A percentile compares a stretch with the other conserved stretches of the same genome.
Conservation (phyloP, 805 yeast species). For the Candida tammaniensis region DNA sequence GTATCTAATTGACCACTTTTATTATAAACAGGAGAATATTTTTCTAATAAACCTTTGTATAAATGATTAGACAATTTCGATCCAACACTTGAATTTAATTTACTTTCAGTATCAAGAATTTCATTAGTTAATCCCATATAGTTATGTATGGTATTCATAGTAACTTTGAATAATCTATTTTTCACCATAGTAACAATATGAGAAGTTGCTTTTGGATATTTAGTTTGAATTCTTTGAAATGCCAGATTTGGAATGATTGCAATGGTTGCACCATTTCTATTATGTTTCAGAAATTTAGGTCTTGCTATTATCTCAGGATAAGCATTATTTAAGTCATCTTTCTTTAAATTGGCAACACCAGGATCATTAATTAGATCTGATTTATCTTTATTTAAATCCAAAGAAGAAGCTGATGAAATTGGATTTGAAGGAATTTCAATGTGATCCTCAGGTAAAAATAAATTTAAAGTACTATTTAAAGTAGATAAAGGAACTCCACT, state of each 20-base stretch:
- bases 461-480: conserved; percentile 70
- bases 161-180: conserved; percentile 82
- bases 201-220: conserved; percentile 85
- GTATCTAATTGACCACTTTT: no score
- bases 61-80: conserved; percentile 58
- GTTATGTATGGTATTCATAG: conserved; percentile 84
- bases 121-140: conserved; percentile 84
- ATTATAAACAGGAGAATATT: conserved; percentile 27
- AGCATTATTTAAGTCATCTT: not conserved
- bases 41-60: conserved; percentile 52
- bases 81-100: conserved; percentile 47
- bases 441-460: conserved; percentile 45
- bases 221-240: conserved; percentile 64
- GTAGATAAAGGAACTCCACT: conserved; percentile 85
- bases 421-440: conserved; percentile 1
- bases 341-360: not conserved
- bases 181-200: conserved; percentile 92
- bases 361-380: no score
- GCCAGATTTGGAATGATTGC: conserved; percentile 90
- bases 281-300: conserved; percentile 41
- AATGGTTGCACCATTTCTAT: conserved; percentile 58
- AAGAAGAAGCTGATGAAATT: conserved; percentile 11
- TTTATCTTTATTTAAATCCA: conserved; percentile 9
- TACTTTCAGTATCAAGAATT: conserved; percentile 70
- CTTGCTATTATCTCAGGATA: conserved; percentile 59